These are phyloP conservation scores for Suillus subluteus DNA, from an alignment of 768 basidiomycete genomes.

Conservation along the genomic window DNA sequence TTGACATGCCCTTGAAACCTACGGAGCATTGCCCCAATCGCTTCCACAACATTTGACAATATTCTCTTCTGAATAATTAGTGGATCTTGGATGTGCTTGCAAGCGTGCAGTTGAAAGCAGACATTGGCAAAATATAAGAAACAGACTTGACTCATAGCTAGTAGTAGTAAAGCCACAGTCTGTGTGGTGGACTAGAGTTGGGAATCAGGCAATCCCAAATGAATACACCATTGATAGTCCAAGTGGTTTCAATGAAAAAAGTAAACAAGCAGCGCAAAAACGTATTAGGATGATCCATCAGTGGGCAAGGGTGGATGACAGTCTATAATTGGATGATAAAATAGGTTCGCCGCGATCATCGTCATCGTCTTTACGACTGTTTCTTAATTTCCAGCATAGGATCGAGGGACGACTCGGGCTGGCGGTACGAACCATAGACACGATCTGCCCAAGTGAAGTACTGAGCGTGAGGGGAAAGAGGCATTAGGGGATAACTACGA, in stretches of 20 bases:
- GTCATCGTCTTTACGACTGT: conserved; percentile 13
- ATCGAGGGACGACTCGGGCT: conserved; percentile 82
- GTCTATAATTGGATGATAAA: conserved; percentile 6
- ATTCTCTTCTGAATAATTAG: conserved; percentile 17
- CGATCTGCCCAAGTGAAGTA: conserved; percentile 98
- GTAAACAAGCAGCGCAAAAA: conserved; percentile 12
- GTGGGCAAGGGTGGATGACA: not conserved
- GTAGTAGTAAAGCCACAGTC: too few species aligned
- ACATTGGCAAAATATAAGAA: not conserved
- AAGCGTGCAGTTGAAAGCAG: not conserved
- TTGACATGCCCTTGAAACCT: not conserved
- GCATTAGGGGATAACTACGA: conserved; percentile 19
- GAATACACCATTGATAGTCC: not conserved
- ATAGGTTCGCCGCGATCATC: conserved; percentile 2
- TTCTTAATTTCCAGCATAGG: conserved; percentile 68
- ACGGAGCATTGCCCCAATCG: conserved; percentile 20
- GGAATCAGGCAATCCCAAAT: conserved; percentile 1
- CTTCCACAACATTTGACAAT: conserved; percentile 25
- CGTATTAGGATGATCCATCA: conserved; percentile 26
- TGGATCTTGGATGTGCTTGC: not conserved
- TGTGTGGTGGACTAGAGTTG: not conserved
- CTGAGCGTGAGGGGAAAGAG: conserved; percentile 40
- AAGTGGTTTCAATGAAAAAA: not conserved
- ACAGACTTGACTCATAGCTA: not conserved
- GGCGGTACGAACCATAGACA: conserved; percentile 82